Conservation (phyloP, 176 grass and related monocot species). For the Zea luxurians region DNA sequence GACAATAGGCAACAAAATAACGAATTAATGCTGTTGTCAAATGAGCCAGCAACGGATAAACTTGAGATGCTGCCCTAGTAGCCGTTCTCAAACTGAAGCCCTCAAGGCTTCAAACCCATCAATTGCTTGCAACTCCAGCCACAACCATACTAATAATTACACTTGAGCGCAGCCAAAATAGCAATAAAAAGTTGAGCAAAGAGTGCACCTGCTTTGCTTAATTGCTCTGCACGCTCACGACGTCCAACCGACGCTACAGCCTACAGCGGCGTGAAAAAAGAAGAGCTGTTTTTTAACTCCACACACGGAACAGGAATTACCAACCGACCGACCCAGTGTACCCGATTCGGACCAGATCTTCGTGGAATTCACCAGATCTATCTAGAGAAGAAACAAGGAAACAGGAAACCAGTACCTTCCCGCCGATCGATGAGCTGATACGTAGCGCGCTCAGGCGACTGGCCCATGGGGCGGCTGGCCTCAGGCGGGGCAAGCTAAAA, state of each 20-base stretch:
- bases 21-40: background rate
- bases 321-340: background rate
- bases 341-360: slow-evolving; percentile 43
- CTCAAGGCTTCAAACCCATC: background rate
- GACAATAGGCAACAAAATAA: background rate
- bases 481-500: background rate
- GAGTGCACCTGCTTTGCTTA: slow-evolving; percentile 34
- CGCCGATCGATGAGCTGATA: slow-evolving; percentile 55
- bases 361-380: slow-evolving; percentile 34
- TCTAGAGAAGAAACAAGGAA: background rate
- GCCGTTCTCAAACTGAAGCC: background rate
- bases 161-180: background rate
- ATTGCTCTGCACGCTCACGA: slow-evolving; percentile 9
- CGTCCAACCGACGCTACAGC: slow-evolving; percentile 4
- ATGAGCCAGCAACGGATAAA: background rate
- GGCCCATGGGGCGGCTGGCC: slow-evolving; percentile 48
- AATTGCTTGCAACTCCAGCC: background rate
- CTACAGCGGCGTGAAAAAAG: background rate
- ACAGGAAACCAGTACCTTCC: slow-evolving; percentile 23
- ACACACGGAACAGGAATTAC: background rate
- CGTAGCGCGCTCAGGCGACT: slow-evolving; percentile 37
- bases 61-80: background rate
- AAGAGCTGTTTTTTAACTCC: background rate
- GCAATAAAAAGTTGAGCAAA: slow-evolving; percentile 5
- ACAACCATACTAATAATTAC: background rate